These are phyloP conservation scores for Neofusicoccum laricinum DNA, from an alignment of 2,329 filamentous ascomycete genomes.

Conservation along the genomic window DNA sequence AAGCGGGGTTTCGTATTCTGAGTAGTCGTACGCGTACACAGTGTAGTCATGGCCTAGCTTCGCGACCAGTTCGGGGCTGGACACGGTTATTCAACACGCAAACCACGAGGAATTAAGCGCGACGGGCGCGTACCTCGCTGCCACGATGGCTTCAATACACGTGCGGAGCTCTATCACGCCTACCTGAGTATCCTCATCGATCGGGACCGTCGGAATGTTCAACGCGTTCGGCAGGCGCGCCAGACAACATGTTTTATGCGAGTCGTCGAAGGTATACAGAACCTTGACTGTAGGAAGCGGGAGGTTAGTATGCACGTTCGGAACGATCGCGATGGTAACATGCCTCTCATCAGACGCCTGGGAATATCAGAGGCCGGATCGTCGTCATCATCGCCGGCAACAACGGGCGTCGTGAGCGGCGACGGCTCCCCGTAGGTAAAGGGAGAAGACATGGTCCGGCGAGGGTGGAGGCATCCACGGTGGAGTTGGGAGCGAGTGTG, in stretches of 20 bases:
- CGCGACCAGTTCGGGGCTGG: slow-evolving; percentile 81
- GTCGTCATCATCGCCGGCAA: slow-evolving; percentile 25
- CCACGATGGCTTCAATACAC: slow-evolving; percentile 78
- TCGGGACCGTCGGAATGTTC: slow-evolving; percentile 72
- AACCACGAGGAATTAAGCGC: not conserved
- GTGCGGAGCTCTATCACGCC: slow-evolving; percentile 84
- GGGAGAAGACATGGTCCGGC: slow-evolving; percentile 34
- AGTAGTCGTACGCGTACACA: slow-evolving; percentile 96
- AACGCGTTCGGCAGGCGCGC: slow-evolving; percentile 79
- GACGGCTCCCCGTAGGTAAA: slow-evolving; percentile 25
- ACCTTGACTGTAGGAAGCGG: slow-evolving; percentile 72
- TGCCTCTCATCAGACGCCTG: slow-evolving; percentile 47
- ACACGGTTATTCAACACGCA: slow-evolving; percentile 5
- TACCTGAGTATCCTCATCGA: slow-evolving; percentile 78
- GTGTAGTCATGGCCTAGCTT: slow-evolving; percentile 79
- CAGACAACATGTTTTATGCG: slow-evolving; percentile 83
- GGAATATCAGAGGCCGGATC: slow-evolving; percentile 32
- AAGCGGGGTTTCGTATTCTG: slow-evolving; percentile 86
- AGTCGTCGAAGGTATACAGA: slow-evolving; percentile 90
- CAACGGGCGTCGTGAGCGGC: slow-evolving; percentile 23
- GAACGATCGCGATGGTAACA: slow-evolving; percentile 20
- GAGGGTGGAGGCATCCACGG: slow-evolving; percentile 19
- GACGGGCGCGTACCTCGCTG: slow-evolving; percentile 50
- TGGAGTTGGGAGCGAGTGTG: not conserved
- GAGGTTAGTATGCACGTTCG: not conserved